These are phyloP conservation scores for Ophiocordyceps camponoti-floridani DNA, from an alignment of 2,329 filamentous ascomycete species.

Conservation along the genomic window DNA sequence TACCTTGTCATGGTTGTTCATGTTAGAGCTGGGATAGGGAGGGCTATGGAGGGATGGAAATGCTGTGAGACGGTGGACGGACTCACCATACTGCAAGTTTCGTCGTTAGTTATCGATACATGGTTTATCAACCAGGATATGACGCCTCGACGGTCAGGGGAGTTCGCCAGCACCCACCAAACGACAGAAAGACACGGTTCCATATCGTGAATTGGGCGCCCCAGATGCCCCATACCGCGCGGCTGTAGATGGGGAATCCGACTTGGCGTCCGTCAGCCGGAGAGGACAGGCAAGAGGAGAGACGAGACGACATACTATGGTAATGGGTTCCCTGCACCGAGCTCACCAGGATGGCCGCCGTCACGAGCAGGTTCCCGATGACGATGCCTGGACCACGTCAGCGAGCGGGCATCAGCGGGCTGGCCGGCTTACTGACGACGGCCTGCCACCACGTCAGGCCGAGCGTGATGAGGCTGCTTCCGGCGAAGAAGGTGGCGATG, in stretches of 20 bases:
- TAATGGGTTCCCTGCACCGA: conserved; percentile 24
- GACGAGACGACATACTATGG: conserved; percentile 12
- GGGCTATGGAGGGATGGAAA: not conserved
- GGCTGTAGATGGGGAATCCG: conserved; percentile 19
- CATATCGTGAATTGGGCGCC: conserved; percentile 22
- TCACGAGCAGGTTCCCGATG: conserved; percentile 20
- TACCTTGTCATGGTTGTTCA: conserved; percentile 12
- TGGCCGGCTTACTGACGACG: conserved; percentile 14
- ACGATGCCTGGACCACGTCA: conserved; percentile 11
- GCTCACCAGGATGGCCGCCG: conserved; percentile 19
- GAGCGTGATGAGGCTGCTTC: conserved; percentile 21
- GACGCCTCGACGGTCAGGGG: not conserved
- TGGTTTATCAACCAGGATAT: not conserved
- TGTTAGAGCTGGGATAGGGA: not conserved
- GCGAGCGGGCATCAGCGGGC: not conserved
- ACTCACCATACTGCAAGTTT: not conserved
- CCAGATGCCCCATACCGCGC: conserved; percentile 21
- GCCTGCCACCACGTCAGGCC: conserved; percentile 24
- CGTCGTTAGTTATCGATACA: not conserved
- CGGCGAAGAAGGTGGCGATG: conserved; percentile 21
- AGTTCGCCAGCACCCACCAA: conserved; percentile 13
- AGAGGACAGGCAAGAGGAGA: not conserved
- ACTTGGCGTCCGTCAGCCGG: conserved; percentile 6
- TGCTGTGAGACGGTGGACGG: not conserved
- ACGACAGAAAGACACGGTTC: conserved; percentile 22